These are phyloP conservation scores for Skeletonema potamos DNA, from an alignment of 108 stramenopile species.

Conservation along the genomic window DNA sequence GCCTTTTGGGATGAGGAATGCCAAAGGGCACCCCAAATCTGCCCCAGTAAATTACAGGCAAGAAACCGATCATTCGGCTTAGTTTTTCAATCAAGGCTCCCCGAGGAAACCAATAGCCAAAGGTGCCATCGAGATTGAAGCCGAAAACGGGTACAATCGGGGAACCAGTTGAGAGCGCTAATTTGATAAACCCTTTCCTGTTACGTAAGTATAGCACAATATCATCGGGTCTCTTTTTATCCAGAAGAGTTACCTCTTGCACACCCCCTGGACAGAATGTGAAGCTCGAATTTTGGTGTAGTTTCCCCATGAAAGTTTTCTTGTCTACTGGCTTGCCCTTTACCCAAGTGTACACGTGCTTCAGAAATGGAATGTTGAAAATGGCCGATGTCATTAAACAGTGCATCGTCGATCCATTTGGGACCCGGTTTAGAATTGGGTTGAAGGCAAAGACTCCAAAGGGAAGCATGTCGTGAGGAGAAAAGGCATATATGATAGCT, in stretches of 20 bases:
- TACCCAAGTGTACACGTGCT: constrained; percentile 56
- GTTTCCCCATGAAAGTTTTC: constrained; percentile 44
- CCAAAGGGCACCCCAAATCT: constrained; percentile 52
- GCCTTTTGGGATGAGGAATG: constrained; percentile 45
- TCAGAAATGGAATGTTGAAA: constrained; percentile 52
- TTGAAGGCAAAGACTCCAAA: constrained; percentile 54
- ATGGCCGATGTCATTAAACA: constrained; percentile 52
- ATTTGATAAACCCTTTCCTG: constrained; percentile 86
- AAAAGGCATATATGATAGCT: constrained; percentile 54
- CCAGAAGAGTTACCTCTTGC: constrained; percentile 53
- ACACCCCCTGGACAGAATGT: constrained; percentile 64
- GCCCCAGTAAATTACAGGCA: constrained; percentile 51
- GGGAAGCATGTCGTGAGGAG: constrained; percentile 56
- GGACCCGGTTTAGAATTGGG: constrained; percentile 32
- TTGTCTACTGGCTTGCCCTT: constrained; percentile 40
- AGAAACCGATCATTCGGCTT: constrained; percentile 37
- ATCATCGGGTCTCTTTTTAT: constrained; percentile 44
- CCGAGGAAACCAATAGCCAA: constrained; percentile 47
- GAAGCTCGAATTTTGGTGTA: constrained; percentile 41
- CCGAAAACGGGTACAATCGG: constrained; percentile 84
- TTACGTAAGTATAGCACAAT: constrained; percentile 59
- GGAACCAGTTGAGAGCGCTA: constrained; percentile 71
- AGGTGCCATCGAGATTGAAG: constrained; percentile 63
- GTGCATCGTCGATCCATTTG: constrained; percentile 25
- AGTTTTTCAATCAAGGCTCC: constrained; percentile 38